Percentiles rank a stretch among this genome's conserved stretches.
Conservation (phyloP, 176 grass and related monocot species). For the Aegilops bicornis region DNA sequence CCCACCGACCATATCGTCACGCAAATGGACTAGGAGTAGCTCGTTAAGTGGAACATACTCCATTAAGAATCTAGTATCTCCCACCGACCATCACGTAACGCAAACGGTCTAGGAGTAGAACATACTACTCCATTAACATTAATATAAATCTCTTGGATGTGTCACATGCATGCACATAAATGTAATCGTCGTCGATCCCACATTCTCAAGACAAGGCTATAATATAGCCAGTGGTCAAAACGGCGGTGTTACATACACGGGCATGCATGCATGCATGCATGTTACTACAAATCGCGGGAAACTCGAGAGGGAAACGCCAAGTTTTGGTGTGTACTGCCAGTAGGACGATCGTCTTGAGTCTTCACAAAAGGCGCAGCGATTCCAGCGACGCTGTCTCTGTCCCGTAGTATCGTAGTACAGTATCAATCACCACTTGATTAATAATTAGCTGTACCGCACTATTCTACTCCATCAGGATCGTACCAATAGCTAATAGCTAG, state of each 20-base stretch:
- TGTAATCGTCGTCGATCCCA: background rate
- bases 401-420: background rate
- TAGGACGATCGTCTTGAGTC: conserved; percentile 40
- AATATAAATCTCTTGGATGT: background rate
- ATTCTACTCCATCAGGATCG: conserved; percentile 40
- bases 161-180: background rate
- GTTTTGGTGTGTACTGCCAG: background rate
- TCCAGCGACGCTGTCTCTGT: conserved; percentile 71
- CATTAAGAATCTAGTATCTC: background rate
- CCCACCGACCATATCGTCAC: background rate
- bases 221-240: conserved; percentile 15
- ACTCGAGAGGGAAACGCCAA: conserved; percentile 41
- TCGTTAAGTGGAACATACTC: background rate
- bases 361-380: conserved; percentile 92
- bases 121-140: background rate
- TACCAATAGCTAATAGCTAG: background rate
- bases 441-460: conserved; percentile 37
- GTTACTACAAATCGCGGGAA: conserved; percentile 28
- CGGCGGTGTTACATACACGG: background rate
- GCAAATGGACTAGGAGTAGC: background rate
- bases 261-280: background rate
- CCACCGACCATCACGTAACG: background rate
- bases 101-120: background rate
- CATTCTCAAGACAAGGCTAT: background rate
- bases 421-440: conserved; percentile 8